Evolutionary conservation across 129 eudicot genomes (phyloP).

Genomic region (Lactuca saligna): DNA sequence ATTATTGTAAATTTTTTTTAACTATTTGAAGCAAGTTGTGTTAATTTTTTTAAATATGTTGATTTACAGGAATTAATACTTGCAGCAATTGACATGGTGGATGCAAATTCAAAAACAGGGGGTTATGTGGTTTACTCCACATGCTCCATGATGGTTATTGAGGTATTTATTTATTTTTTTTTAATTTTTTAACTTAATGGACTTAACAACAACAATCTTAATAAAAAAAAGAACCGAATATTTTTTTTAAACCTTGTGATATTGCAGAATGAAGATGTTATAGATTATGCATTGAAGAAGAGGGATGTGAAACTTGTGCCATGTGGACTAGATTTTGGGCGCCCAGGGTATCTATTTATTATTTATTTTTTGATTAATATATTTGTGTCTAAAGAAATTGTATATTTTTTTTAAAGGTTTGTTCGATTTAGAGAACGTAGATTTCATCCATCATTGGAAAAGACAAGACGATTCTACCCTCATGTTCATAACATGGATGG

Average conservation of each 20-base stretch:
- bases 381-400: slow-evolving; percentile 5
- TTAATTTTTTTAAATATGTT: no score
- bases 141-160: slow-evolving; percentile 92
- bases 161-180: slow-evolving; percentile 33
- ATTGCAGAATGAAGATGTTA: slow-evolving; percentile 91
- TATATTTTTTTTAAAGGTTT: slow-evolving; percentile 41
- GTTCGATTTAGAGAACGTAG: slow-evolving; percentile 71
- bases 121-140: slow-evolving; percentile 96
- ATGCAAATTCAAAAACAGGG: slow-evolving; percentile 95
- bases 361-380: background rate
- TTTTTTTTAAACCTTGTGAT: background rate
- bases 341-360: slow-evolving; percentile 62
- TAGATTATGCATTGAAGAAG: slow-evolving; percentile 95
- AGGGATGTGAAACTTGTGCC: slow-evolving; percentile 97
- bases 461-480: slow-evolving; percentile 90
- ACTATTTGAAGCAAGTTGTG: no score
- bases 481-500: slow-evolving; percentile 99
- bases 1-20: no score
- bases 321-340: slow-evolving; percentile 91
- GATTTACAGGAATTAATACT: slow-evolving; percentile 72
- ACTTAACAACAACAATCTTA: no score
- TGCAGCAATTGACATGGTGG: slow-evolving; percentile 97
- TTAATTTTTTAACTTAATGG: no score
- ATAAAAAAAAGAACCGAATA: background rate
- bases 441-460: slow-evolving; percentile 73